A percentile compares a stretch with the other conserved stretches of the same genome.
Conservation (phyloP, 345 rosid genomes). For the Raphanus raphanistrum region DNA sequence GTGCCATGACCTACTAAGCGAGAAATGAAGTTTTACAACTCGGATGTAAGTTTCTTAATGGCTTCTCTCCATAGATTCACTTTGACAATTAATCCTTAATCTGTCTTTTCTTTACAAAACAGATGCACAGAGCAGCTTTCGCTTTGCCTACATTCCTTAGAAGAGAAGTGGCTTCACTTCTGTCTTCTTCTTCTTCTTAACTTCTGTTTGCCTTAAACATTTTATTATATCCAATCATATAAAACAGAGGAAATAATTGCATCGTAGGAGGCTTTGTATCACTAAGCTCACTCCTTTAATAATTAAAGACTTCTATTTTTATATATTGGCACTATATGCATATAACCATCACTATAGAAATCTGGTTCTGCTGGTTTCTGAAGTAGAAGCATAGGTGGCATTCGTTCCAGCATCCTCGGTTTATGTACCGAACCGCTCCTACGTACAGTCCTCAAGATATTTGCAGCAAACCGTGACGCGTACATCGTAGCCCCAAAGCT, state of each 20-base stretch:
- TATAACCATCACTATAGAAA: conserved; percentile 61
- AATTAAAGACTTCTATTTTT: conserved; percentile 14
- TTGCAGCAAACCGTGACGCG: conserved; percentile 87
- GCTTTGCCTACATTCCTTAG: conserved; percentile 78
- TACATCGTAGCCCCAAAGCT: conserved; percentile 91
- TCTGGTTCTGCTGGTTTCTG: conserved; percentile 96
- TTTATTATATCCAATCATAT: background rate
- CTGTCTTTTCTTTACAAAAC: conserved; percentile 30
- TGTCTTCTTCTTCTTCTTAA: conserved; percentile 21
- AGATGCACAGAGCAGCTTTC: conserved; percentile 89
- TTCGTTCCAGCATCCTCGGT: conserved; percentile 61
- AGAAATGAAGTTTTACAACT: conserved; percentile 78
- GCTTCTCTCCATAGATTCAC: background rate
- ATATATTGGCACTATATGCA: conserved; percentile 16
- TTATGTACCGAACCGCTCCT: conserved; percentile 50
- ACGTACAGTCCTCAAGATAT: conserved; percentile 59
- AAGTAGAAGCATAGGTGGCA: conserved; percentile 59
- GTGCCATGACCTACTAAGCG: conserved; percentile 59
- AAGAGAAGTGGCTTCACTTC: conserved; percentile 69
- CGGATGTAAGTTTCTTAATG: conserved; percentile 52
- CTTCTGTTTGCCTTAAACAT: background rate
- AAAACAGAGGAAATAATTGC: conserved; percentile 18
- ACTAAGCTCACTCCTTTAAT: conserved; percentile 14
- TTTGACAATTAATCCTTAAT: background rate
- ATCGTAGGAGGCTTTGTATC: conserved; percentile 28